Evolutionary conservation across 2,329 filamentous ascomycete genomes (phyloP), one percentile per base, ranked within the genome.

Genomic region (Ophiostoma ulmi): DNA sequence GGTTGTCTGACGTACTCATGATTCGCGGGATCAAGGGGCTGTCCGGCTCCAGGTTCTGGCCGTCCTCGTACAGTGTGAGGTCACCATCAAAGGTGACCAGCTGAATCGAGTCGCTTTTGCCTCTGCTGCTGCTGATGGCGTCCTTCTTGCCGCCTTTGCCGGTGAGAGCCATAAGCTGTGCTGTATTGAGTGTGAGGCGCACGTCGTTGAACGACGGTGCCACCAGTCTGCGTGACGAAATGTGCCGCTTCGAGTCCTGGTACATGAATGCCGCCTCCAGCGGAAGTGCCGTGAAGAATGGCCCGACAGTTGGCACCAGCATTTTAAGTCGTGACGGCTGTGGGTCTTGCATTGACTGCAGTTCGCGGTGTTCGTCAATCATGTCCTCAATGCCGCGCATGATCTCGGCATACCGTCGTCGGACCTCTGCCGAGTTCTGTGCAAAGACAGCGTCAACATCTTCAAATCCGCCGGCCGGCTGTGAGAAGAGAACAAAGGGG

Each of bases 151-250:
- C 63, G 36, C 63, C 63, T 20, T 65, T 65, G 20, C 36, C 64
- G 6, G 70, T 71, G 4, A 98, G 87, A 55, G 92, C 93, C 89
- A 97, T 93, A 72, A 94, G 85, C 80, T 99, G 95, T 22, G 95
- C 94, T 55, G 95, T 95, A 81, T 99, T 99, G 75, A 99, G 87
- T 69, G 97, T 91, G 35, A 97, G 85, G 1, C 95, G 89, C 72
- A 99, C 89, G 78, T 99, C 95, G 81, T 99, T 99, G 85, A 99
- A 99, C 1, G 92, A 97, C 0, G 95, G 95, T 0, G 94, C 91
- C 1, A 99, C 95, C 78, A 97, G 98, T 72, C 95, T 90, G 35
- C 95, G 87, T 1, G 90, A 93, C 38, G 93, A 97, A 76, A 99
- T 99, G 79, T 90, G 91, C 7, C 95, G 89, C 74, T 90, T 90